Percentiles rank a stretch among this genome's conserved stretches.
phyloP scores from a whole-genome alignment of 2,329 filamentous ascomycete species.

The Triangularia verruculosa region DNA sequence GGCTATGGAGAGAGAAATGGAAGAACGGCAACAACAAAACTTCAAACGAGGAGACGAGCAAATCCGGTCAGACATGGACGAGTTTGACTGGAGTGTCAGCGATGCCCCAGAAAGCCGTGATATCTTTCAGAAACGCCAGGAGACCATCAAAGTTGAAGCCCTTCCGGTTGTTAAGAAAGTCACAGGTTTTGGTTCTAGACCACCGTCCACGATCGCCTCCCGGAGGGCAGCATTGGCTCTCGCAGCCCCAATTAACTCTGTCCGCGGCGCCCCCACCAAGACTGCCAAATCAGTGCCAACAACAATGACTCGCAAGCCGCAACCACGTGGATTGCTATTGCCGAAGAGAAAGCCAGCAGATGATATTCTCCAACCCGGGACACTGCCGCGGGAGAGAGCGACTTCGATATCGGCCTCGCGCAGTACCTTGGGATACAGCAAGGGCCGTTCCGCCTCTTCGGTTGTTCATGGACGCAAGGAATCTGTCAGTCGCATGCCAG shows the following conservation, averaged over 20 bases:
- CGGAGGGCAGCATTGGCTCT: constrained; percentile 54
- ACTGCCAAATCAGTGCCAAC: constrained; percentile 14
- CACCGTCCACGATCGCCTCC: constrained; percentile 52
- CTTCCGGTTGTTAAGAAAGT: constrained; percentile 18
- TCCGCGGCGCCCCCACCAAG: constrained; percentile 27
- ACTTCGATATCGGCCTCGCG: constrained; percentile 67
- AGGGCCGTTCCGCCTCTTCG: constrained; percentile 61
- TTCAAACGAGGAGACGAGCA: constrained; percentile 61
- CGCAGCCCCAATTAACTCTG: constrained; percentile 37
- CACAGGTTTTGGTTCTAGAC: constrained; percentile 16
- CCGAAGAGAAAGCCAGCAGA: constrained; percentile 34
- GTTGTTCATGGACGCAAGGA: constrained; percentile 38
- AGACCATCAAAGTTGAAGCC: constrained; percentile 14
- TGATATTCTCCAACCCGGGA: constrained; percentile 43
- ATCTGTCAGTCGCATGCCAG: constrained; percentile 18
- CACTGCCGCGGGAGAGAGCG: constrained; percentile 53
- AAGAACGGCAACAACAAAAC: constrained; percentile 49
- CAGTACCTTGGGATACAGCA: constrained; percentile 81
- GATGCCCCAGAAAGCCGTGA: constrained; percentile 51
- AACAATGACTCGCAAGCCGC: constrained; percentile 32
- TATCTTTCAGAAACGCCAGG: constrained; percentile 34
- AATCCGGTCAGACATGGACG: constrained; percentile 64
- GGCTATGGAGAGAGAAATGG: constrained; percentile 58
- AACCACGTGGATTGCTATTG: constrained; percentile 10
- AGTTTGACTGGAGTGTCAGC: constrained; percentile 58